phyloP scores from a whole-genome alignment of 805 yeast species.

The Deakozyma indianensis region DNA sequence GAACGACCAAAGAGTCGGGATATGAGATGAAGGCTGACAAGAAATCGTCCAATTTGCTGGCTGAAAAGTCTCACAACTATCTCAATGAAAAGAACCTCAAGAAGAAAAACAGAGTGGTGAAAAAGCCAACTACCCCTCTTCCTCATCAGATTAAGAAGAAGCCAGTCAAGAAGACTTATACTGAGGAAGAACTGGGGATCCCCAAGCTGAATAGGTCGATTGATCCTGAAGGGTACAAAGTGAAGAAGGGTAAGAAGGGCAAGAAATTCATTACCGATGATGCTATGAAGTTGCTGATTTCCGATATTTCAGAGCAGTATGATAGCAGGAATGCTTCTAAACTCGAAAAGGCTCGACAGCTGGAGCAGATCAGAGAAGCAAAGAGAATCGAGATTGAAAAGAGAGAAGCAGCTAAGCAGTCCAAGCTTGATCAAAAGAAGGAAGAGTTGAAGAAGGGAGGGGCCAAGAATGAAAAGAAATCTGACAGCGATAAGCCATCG shows the following conservation, averaged over 20 bases:
- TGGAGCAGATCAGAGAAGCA: slow-evolving; percentile 80
- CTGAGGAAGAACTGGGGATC: slow-evolving; percentile 65
- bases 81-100: slow-evolving; percentile 6
- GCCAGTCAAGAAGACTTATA: slow-evolving; percentile 25
- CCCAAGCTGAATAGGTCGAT: slow-evolving; percentile 75
- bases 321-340: slow-evolving; percentile 76
- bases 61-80: slow-evolving; percentile 9
- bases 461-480: not conserved
- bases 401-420: slow-evolving; percentile 56
- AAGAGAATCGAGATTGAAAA: slow-evolving; percentile 78
- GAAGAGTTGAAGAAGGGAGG: slow-evolving; percentile 52
- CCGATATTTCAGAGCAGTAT: slow-evolving; percentile 66
- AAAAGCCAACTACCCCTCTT: slow-evolving; percentile 5
- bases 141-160: slow-evolving; percentile 14
- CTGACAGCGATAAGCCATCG: too few relatives aligned
- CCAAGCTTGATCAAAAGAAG: slow-evolving; percentile 63
- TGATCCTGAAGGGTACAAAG: slow-evolving; percentile 65
- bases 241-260: slow-evolving; percentile 63
- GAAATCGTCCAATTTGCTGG: slow-evolving; percentile 13
- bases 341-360: slow-evolving; percentile 74
- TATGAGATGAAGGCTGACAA: slow-evolving; percentile 17
- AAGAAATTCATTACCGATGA: slow-evolving; percentile 49
- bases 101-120: slow-evolving; percentile 8
- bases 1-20: not conserved
- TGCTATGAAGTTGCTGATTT: slow-evolving; percentile 61